phyloP scores from a whole-genome alignment of 345 rosid species.

The Capsella bursapastoris region DNA sequence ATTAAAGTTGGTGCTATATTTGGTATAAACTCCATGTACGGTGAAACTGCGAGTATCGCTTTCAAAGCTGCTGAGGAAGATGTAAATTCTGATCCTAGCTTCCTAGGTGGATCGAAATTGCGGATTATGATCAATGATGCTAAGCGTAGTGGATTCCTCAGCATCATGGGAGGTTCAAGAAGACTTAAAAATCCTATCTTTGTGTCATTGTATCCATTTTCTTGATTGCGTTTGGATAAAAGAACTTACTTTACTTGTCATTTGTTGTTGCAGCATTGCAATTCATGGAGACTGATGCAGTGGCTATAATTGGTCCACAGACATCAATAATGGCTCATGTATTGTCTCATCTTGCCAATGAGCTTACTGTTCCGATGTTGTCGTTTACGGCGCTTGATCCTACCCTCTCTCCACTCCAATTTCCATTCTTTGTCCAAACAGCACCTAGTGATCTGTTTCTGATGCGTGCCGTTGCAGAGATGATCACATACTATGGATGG shows the following conservation, averaged over 20 bases:
- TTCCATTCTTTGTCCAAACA: slow-evolving; percentile 90
- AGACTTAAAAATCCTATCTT: background rate
- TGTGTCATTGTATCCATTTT: slow-evolving; percentile 4
- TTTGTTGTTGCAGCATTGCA: slow-evolving; percentile 58
- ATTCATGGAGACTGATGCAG: slow-evolving; percentile 83
- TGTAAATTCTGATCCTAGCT: slow-evolving; percentile 66
- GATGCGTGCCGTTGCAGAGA: slow-evolving; percentile 86
- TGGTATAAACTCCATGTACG: slow-evolving; percentile 54
- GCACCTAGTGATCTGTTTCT: slow-evolving; percentile 87
- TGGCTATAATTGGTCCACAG: slow-evolving; percentile 95
- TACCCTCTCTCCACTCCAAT: slow-evolving; percentile 75
- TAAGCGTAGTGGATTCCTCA: slow-evolving; percentile 69
- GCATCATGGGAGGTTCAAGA: slow-evolving; percentile 69
- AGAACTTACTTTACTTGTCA: slow-evolving; percentile 4
- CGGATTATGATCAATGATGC: slow-evolving; percentile 58
- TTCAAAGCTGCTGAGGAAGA: slow-evolving; percentile 74
- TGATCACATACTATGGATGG: slow-evolving; percentile 70
- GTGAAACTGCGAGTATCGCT: slow-evolving; percentile 63
- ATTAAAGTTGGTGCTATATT: slow-evolving; percentile 74
- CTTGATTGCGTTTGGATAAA: background rate
- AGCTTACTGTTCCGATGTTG: slow-evolving; percentile 78
- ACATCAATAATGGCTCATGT: slow-evolving; percentile 77
- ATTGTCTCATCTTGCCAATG: slow-evolving; percentile 78
- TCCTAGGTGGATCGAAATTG: slow-evolving; percentile 69
- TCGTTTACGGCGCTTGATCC: slow-evolving; percentile 94